phyloP scores from a whole-genome alignment of 2,329 filamentous ascomycete species.

The Paecilomyces formosus region DNA sequence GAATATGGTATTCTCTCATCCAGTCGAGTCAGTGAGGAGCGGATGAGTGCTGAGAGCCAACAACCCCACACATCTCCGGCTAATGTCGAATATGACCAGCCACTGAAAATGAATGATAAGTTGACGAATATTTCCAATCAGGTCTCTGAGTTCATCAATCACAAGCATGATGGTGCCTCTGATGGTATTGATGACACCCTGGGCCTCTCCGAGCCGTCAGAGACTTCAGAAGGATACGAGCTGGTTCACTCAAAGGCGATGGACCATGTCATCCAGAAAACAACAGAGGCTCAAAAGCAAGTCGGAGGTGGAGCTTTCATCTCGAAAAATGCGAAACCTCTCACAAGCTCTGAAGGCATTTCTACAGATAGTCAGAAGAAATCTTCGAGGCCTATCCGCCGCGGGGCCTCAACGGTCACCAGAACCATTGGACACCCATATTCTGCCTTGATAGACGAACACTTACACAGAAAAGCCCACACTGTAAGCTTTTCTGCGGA shows the following conservation, averaged over 20 bases:
- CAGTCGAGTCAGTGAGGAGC: background rate
- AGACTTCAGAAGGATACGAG: background rate
- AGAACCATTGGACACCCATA: background rate
- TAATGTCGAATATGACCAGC: background rate
- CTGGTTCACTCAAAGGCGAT: background rate
- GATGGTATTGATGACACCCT: background rate
- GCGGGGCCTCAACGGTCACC: background rate
- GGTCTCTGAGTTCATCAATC: constrained; percentile 9
- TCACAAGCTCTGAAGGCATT: background rate
- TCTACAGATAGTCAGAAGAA: background rate
- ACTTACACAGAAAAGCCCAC: constrained; percentile 1
- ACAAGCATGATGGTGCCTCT: background rate
- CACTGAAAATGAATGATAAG: background rate
- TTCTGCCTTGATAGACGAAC: background rate
- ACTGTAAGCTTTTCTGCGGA: constrained; percentile 2
- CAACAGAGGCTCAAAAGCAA: background rate
- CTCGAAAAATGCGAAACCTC: background rate
- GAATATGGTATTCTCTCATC: background rate
- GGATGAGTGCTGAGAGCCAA: background rate
- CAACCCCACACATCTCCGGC: background rate
- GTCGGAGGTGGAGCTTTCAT: background rate
- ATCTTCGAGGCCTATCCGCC: background rate
- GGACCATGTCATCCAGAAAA: background rate
- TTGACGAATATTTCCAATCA: constrained; percentile 9
- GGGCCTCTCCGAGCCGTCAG: background rate